Base-by-base conservation (phyloP, 2,329 filamentous ascomycete species). In the Paraphoma chrysanthemicola region DNA sequence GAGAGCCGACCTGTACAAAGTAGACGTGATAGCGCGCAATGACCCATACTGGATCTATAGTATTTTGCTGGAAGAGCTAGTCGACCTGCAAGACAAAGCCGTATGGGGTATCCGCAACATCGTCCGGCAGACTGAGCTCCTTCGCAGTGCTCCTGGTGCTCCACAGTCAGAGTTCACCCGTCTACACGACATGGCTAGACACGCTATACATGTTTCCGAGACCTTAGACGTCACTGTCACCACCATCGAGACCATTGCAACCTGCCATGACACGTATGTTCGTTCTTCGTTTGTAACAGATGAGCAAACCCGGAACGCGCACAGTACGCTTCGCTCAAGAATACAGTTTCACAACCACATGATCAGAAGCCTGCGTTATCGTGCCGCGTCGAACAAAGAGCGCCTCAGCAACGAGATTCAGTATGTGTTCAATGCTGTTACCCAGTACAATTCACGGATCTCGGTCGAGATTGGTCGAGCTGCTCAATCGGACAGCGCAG, bases 351-450 rank as follows among this genome's bases (percentile, higher is more conserved):
- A 39, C 1, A 48, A 17, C 4, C 53, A 60, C 3, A 56, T 66
- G 44, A 45, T 61, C 17, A 54, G 56, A 6, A 63, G 57, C 23
- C 29, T 67, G 10, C 28, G 45, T 0, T 23, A 38, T 10, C 49
- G 64, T 9, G 57, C 60, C 14, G 53, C 57, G 33, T 60, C 64
- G 3, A 67, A 66, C 36, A 60, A 59, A 33, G 60, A 66, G 14
- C 50, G 64, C 9, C 36, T 68, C 16, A 59, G 63, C 33, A 68
- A 62, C 38, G 64, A 68, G 39, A 63, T 64, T 28, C 60, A n/a
- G 57, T 11, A 68, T 63, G 59, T 53, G 1, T 62, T 62, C 51
- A 67, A 67, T 41, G 57, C 60, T 50, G 62, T 65, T 17, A 50
- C 65, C 2, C 63, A 68, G 52, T 54, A 57, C 12, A 62, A 67